Conservation (phyloP, 2,329 filamentous ascomycete species). For the Exophiala dermatitidis region DNA sequence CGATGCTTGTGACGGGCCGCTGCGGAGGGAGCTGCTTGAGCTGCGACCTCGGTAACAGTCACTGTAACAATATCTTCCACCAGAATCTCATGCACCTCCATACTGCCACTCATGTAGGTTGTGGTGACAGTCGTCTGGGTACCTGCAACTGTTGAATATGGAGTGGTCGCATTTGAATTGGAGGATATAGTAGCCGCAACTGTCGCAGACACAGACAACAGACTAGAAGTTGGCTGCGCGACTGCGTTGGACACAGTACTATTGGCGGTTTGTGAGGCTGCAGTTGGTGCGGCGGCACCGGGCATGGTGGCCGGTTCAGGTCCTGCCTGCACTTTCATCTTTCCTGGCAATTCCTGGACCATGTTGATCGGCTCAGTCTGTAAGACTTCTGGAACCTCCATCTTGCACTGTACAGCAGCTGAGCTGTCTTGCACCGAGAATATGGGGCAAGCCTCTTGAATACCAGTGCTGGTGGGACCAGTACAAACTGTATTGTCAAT, state of each 20-base stretch:
- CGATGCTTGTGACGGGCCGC: conserved; percentile 6
- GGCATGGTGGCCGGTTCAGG: conserved; percentile 34
- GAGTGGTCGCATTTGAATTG: conserved; percentile 1
- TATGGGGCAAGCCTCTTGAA: conserved; percentile 64
- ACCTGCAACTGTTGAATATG: neutral
- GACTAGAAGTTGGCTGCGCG: neutral
- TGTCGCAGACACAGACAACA: neutral
- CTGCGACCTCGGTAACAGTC: conserved; percentile 9
- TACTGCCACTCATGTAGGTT: conserved; percentile 20
- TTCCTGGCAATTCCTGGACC: conserved; percentile 56
- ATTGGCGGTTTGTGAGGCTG: conserved; percentile 1
- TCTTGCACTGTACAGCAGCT: conserved; percentile 51
- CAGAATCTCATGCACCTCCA: conserved; percentile 23
- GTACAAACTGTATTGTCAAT: conserved; percentile 60
- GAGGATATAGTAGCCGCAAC: conserved; percentile 2
- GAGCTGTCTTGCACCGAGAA: conserved; percentile 61
- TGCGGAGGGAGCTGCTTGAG: neutral
- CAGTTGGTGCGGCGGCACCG: neutral
- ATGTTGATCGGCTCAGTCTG: conserved; percentile 50
- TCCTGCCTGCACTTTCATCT: conserved; percentile 44
- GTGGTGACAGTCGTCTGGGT: conserved; percentile 12
- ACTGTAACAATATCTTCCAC: conserved; percentile 26
- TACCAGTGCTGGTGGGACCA: conserved; percentile 47
- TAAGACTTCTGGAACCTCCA: conserved; percentile 52
- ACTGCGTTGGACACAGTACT: neutral